Conservation (phyloP, 108 stramenopile species). For the Asterionellopsis glacialis region DNA sequence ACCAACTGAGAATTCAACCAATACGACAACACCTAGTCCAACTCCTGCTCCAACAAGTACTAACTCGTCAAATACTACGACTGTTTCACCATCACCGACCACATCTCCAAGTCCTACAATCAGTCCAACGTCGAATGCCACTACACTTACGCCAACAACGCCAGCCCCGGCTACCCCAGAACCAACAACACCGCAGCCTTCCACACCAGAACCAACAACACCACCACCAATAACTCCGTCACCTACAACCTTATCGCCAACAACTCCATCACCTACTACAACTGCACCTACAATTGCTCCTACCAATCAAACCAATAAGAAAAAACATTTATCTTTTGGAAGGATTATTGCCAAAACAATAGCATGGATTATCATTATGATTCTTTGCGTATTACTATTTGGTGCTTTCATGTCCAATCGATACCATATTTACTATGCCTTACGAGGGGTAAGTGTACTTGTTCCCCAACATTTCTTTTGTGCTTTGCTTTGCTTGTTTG, state of each 20-base stretch:
- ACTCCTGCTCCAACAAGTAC: no score
- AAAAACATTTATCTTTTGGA: slow-evolving; percentile 10
- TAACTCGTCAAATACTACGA: no score
- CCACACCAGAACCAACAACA: background rate
- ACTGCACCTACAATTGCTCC: slow-evolving; percentile 1
- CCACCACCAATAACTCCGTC: background rate
- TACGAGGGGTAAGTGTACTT: slow-evolving; percentile 17
- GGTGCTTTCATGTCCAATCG: slow-evolving; percentile 52
- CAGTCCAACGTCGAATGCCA: background rate
- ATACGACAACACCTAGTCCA: no score
- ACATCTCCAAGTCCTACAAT: no score
- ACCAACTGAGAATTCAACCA: no score
- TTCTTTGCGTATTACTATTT: slow-evolving; percentile 37
- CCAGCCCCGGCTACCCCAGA: background rate
- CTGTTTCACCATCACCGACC: no score
- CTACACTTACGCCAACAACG: slow-evolving; percentile 2
- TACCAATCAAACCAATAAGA: background rate
- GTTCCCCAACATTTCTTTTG: no score
- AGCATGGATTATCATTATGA: slow-evolving; percentile 28
- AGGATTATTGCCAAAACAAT: slow-evolving; percentile 35
- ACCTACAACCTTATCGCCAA: slow-evolving; percentile 1
- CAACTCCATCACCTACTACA: background rate
- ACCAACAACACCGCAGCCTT: background rate
- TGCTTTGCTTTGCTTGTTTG: no score
- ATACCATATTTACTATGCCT: slow-evolving; percentile 50